These are phyloP conservation scores for Lichtheimia hyalospora DNA, from an alignment of 371 early-diverging fungal species.

Conservation along the genomic window DNA sequence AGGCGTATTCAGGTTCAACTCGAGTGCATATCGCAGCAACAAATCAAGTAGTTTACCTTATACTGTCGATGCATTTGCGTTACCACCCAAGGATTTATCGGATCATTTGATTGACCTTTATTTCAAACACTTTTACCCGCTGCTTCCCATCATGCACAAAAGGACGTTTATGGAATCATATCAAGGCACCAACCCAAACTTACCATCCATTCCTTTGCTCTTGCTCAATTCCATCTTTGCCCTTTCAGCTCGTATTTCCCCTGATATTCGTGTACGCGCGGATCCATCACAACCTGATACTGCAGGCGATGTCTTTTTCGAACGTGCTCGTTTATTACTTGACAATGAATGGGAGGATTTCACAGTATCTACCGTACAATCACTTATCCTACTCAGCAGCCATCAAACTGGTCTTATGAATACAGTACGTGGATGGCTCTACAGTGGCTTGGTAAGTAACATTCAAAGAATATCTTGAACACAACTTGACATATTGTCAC, in stretches of 20 bases:
- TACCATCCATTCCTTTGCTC: slow-evolving; percentile 30
- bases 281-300: slow-evolving; percentile 36
- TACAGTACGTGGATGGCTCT: slow-evolving; percentile 46
- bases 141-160: slow-evolving; percentile 69
- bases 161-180: slow-evolving; percentile 57
- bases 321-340: slow-evolving; percentile 40
- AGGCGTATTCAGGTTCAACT: slow-evolving; percentile 35
- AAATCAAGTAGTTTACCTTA: slow-evolving; percentile 1
- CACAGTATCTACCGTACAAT: slow-evolving; percentile 40
- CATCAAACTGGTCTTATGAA: slow-evolving; percentile 51
- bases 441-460: slow-evolving; percentile 46
- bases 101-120: slow-evolving; percentile 67
- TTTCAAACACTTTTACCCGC: slow-evolving; percentile 66
- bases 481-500: background rate
- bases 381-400: slow-evolving; percentile 43
- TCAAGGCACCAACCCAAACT: slow-evolving; percentile 8
- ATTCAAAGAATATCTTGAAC: background rate
- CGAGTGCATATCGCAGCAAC: slow-evolving; percentile 16
- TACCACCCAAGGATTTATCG: slow-evolving; percentile 63
- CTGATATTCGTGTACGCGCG: slow-evolving; percentile 38
- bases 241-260: slow-evolving; percentile 42
- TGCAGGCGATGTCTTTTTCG: slow-evolving; percentile 49
- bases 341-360: slow-evolving; percentile 46
- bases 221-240: slow-evolving; percentile 53
- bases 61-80: slow-evolving; percentile 33